Base-by-base conservation (phyloP, 345 rosid genomes). In the Lepidium sativum region DNA sequence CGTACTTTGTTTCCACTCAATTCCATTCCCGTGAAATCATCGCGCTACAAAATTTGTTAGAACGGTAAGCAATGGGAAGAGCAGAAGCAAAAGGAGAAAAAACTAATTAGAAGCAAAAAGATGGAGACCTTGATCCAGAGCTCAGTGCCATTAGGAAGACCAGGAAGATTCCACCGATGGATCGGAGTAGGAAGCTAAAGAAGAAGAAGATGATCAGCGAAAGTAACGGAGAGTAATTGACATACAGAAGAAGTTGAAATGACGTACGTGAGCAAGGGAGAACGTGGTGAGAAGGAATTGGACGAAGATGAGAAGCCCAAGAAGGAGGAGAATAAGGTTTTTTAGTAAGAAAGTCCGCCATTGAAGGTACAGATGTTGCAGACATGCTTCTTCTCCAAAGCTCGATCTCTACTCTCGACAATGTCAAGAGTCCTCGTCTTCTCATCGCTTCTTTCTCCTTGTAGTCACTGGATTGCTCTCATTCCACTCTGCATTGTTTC, bases 1-100 rank as follows among this genome's bases (percentile, higher is more conserved):
- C 95, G 74, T 9, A 86, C 96, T 74, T 88, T 91, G 79, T 91
- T 91, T 3, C 98, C 98, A 37, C 98, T 91, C 85, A 91, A 17
- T 71, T 91, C 90, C 98, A 91, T 83, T 18, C 98, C 98, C 0
- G 98, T 78, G 11, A 86, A 78, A 51, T 91, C 98, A 70, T 91
- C 98, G 1, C 95, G 83, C 96, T 90, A 47, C 60, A 6, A 51
- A 38, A 43, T 65, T 60, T 48, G 55, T 4, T n/a, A 15, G 35
- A 41, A 43, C 40, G 1, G 25, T 62, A 54, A 50, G 32, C 6
- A 12, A 54, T 32, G 15, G 1, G 41, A 34, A 18, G 40, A 15
- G 23, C 14, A 53, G n/a, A 51, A 60, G 34, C 12, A 6, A 40
- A 3, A 11, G 35, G 4, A 31, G 20, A 17, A 50, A n/a, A 2